A percentile compares a stretch with the other conserved stretches of the same genome.
Conservation (phyloP, 768 basidiomycete species). For the Naematelia aurantialba region DNA sequence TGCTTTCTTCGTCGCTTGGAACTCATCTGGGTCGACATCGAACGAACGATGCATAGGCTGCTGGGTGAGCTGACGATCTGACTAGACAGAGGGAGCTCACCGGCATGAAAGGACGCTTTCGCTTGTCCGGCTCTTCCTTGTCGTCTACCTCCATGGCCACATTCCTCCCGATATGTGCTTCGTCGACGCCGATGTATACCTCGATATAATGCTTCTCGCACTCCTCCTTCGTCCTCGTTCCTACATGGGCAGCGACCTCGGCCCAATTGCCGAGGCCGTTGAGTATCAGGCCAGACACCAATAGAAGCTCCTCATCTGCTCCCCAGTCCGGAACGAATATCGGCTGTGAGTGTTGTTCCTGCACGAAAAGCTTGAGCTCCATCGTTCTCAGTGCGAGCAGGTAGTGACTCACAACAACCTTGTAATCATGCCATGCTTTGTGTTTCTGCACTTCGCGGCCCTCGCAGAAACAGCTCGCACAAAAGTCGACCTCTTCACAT, state of each 20-base stretch:
- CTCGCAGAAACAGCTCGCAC: slow-evolving; percentile 84
- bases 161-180: slow-evolving; percentile 13
- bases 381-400: no score
- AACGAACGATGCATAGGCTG: slow-evolving; percentile 56
- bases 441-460: slow-evolving; percentile 86
- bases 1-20: slow-evolving; percentile 82
- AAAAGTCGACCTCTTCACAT: slow-evolving; percentile 82
- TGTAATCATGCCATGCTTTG: slow-evolving; percentile 80
- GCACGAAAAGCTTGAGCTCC: slow-evolving; percentile 10
- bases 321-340: slow-evolving; percentile 96
- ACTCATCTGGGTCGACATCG: slow-evolving; percentile 68
- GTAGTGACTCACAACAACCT: slow-evolving; percentile 67
- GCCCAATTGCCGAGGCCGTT: slow-evolving; percentile 96
- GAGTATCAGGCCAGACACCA: slow-evolving; percentile 79
- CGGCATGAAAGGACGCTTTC: slow-evolving; percentile 46
- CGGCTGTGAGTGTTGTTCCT: slow-evolving; percentile 95
- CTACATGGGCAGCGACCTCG: slow-evolving; percentile 86
- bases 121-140: slow-evolving; percentile 15
- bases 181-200: slow-evolving; percentile 71
- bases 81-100: slow-evolving; percentile 32
- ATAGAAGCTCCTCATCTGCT: slow-evolving; percentile 91
- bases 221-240: slow-evolving; percentile 88
- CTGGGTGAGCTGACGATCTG: slow-evolving; percentile 13
- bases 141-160: slow-evolving; percentile 10
- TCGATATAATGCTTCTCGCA: slow-evolving; percentile 82